Evolutionary conservation across 2,329 filamentous ascomycete species (phyloP).

Genomic region (Aspergillus tubingensis): DNA sequence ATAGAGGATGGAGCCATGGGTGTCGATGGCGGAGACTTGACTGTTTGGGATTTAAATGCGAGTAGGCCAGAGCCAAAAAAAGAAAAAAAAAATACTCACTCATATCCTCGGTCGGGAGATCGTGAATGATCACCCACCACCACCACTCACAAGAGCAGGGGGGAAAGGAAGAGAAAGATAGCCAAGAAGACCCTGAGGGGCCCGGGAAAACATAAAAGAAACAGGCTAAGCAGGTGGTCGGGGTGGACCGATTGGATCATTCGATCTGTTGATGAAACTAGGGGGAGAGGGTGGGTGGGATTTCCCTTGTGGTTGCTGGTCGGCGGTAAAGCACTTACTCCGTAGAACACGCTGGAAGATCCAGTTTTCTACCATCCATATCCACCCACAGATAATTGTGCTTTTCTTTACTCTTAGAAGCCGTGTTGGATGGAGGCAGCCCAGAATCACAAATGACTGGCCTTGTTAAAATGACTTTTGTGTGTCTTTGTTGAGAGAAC

Average conservation of each 20-base stretch:
- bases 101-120: background rate
- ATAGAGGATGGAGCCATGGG: background rate
- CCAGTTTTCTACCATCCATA: background rate
- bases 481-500: no score
- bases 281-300: background rate
- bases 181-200: conserved; percentile 8
- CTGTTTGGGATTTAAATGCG: background rate
- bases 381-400: no score
- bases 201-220: background rate
- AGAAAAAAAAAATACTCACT: no score
- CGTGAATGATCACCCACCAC: background rate
- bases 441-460: no score
- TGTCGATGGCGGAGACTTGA: background rate
- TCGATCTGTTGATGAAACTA: conserved; percentile 20
- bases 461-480: no score
- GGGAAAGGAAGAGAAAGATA: background rate
- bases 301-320: background rate
- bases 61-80: background rate
- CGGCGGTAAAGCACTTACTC: background rate
- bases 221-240: background rate
- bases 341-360: conserved; percentile 8
- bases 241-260: conserved; percentile 17
- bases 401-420: no score
- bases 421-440: no score
- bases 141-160: background rate